Base-by-base conservation (phyloP, 2,329 filamentous ascomycete species). In the Harringtonia aguacate region DNA sequence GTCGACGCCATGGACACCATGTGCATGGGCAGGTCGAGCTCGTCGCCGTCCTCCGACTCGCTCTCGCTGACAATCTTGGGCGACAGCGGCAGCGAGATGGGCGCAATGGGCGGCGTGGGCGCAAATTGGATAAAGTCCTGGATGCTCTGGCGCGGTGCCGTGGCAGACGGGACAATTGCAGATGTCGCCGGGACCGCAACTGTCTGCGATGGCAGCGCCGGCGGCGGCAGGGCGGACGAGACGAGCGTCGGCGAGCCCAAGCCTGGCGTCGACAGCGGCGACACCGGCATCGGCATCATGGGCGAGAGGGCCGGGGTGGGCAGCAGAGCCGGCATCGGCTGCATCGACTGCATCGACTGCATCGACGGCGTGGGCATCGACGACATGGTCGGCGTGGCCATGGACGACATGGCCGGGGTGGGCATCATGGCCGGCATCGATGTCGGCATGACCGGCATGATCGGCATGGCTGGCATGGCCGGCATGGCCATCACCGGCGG, bases 121-220 rank as follows among this genome's bases (percentile, higher is more conserved):
- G 42, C 44, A 33, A 50, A 50, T 13, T 40, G 44, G 42, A 52
- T 49, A 29, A 52, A 48, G 28, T 52, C 47, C 30, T 48, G 50
- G 22, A 51, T 48, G 42, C 48, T 48, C 41, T 44, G 45, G 4
- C 38, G 37, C 14, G 44, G 24, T 37, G 18, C 28, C 27, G 20
- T 17, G 3, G 29, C 9, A 8, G 39, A 29, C n/a, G 39, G n/a
- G 15, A 33, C 31, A 33, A n/a, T 8, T 6, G 9, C 12, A n/a
- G 31, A 8, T n/a, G 28, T 8, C 14, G 39, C 20, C 31, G 15
- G 15, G 13, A 21, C 20, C 14, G 39, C n/a, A n/a, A n/a, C n/a
- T n/a, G 24, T 27, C 24, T 7, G 7, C 24, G 24, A 27, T 10
- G 6, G 33, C 31, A 42, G 21, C 10, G 22, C 29, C 1, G 41